phyloP scores from a whole-genome alignment of 2,329 filamentous ascomycete genomes.

The Sporothrix mexicana region DNA sequence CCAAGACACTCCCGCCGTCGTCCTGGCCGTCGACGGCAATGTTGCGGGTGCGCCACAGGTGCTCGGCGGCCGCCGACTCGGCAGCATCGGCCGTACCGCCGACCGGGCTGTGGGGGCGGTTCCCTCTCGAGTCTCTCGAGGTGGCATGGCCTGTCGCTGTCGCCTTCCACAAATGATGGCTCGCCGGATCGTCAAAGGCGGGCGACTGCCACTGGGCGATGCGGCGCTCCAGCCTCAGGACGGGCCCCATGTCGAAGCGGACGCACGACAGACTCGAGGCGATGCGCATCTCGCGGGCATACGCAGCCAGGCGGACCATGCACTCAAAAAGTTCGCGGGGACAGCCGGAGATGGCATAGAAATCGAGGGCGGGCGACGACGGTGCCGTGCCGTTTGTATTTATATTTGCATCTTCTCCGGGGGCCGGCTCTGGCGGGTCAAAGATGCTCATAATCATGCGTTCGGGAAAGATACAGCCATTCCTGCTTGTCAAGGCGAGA shows the following conservation, averaged over 20 bases:
- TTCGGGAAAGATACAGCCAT: conserved; percentile 41
- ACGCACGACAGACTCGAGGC: conserved; percentile 43
- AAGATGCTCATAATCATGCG: conserved; percentile 36
- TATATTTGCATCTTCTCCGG: not conserved
- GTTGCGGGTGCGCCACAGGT: conserved; percentile 22
- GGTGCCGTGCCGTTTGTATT: not conserved
- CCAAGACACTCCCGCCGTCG: conserved; percentile 18
- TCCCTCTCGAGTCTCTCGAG: not conserved
- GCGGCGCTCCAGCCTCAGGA: conserved; percentile 38
- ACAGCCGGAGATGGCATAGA: conserved; percentile 46
- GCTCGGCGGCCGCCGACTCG: conserved; percentile 16
- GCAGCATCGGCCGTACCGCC: not conserved
- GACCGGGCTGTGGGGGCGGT: not conserved
- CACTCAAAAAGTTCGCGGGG: conserved; percentile 41
- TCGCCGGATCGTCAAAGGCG: conserved; percentile 28
- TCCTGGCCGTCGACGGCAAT: conserved; percentile 26
- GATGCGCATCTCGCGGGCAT: conserved; percentile 43
- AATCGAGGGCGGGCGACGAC: conserved; percentile 40
- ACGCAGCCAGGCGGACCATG: conserved; percentile 43
- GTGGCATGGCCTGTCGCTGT: not conserved
- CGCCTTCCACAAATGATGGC: not conserved
- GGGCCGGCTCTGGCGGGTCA: conserved; percentile 14
- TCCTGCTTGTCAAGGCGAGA: conserved; percentile 44
- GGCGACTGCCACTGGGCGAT: conserved; percentile 38
- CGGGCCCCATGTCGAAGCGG: conserved; percentile 41